phyloP scores from a whole-genome alignment of 2,329 filamentous ascomycete species.

The Zopfia rhizophila region DNA sequence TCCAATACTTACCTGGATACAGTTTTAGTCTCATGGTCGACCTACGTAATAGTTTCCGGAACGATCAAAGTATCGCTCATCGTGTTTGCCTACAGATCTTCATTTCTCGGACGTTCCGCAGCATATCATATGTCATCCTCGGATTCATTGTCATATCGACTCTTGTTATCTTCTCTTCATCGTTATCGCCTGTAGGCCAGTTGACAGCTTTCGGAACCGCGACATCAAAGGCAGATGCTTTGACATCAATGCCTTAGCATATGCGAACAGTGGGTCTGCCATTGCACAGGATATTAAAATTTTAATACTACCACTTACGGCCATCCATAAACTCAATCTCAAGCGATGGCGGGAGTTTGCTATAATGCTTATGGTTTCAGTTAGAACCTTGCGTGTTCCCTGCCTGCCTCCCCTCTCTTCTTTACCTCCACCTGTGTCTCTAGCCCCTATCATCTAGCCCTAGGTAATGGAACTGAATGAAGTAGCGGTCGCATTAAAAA shows the following conservation, averaged over 20 bases:
- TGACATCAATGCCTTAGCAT: conserved; percentile 30
- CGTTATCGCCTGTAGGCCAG: conserved; percentile 36
- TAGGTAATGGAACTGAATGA: neutral
- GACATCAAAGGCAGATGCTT: conserved; percentile 37
- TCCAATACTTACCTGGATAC: neutral
- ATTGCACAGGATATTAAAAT: conserved; percentile 40
- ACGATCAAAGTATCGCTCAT: conserved; percentile 39
- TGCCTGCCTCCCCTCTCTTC: neutral
- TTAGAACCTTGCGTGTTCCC: conserved; percentile 32
- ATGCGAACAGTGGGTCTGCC: conserved; percentile 34
- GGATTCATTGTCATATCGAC: conserved; percentile 28
- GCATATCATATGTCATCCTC: conserved; percentile 28
- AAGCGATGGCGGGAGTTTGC: conserved; percentile 31
- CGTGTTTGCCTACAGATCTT: conserved; percentile 45
- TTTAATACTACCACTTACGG: conserved; percentile 34
- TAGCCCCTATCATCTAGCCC: neutral
- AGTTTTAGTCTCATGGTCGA: conserved; percentile 34
- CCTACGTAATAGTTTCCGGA: conserved; percentile 32
- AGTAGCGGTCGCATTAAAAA: conserved; percentile 38
- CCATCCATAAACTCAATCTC: conserved; percentile 35
- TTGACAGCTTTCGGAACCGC: conserved; percentile 39
- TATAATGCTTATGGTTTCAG: conserved; percentile 36
- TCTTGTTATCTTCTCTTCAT: conserved; percentile 27
- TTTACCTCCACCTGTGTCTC: too few relatives aligned
- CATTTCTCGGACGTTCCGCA: conserved; percentile 24